Conservation (phyloP, 305 asterid species). For the Nicotiana rustica region DNA sequence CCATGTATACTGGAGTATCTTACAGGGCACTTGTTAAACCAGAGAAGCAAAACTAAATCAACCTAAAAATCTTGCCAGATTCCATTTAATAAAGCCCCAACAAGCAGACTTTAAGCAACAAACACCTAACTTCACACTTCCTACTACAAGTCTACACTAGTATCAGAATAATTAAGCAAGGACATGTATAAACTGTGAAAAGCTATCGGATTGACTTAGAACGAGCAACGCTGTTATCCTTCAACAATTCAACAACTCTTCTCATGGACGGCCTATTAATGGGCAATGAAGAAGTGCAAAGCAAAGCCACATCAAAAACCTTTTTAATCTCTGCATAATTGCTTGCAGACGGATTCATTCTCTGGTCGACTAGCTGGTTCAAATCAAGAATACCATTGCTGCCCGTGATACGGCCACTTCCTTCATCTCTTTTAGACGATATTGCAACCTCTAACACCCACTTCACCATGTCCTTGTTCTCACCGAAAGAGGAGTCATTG, state of each 20-base stretch:
- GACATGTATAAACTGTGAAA: constrained; percentile 18
- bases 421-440: constrained; percentile 43
- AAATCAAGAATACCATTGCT: constrained; percentile 39
- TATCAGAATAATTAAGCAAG: background rate
- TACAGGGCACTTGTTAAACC: constrained; percentile 4
- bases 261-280: constrained; percentile 86
- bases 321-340: constrained; percentile 58
- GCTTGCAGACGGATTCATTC: constrained; percentile 53
- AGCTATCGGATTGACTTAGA: constrained; percentile 40
- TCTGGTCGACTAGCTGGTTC: constrained; percentile 60
- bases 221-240: constrained; percentile 47
- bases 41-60: background rate
- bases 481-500: constrained; percentile 64
- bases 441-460: constrained; percentile 65
- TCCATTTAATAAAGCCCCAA: background rate
- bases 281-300: constrained; percentile 70
- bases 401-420: constrained; percentile 31
- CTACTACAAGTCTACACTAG: constrained; percentile 1
- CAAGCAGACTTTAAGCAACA: background rate
- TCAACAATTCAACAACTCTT: constrained; percentile 77
- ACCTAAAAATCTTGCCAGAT: background rate
- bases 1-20: constrained; percentile 5
- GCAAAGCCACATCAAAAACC: constrained; percentile 68
- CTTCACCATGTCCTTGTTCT: constrained; percentile 67
- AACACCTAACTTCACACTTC: background rate